Conservation (phyloP, 768 basidiomycete species). For the Tulasnella calospora region DNA sequence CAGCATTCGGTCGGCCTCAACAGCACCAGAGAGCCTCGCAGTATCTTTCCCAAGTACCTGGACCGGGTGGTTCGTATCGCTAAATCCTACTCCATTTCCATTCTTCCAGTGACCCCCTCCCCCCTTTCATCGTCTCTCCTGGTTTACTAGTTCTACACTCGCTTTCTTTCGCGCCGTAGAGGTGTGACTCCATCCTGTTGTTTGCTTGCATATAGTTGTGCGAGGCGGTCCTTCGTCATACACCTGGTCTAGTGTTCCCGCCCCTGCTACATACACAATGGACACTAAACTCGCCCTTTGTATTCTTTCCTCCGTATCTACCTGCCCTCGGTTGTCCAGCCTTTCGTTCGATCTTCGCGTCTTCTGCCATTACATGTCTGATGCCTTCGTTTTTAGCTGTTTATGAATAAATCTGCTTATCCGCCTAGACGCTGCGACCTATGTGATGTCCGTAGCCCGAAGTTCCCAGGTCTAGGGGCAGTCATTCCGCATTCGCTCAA, state of each 20-base stretch:
- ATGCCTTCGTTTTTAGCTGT: not conserved
- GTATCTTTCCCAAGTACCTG: not conserved
- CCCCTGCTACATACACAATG: not conserved
- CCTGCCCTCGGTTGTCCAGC: not conserved
- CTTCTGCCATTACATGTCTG: not conserved
- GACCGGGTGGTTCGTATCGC: not conserved
- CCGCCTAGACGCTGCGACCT: not conserved
- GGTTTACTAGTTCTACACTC: not conserved
- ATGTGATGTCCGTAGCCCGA: not conserved
- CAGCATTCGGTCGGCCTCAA: not conserved
- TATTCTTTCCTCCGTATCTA: not conserved
- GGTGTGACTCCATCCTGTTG: not conserved
- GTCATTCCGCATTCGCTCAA: too few relatives aligned
- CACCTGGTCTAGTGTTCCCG: not conserved
- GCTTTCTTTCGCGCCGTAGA: not conserved
- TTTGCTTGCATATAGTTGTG: not conserved
- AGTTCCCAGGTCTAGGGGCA: not conserved
- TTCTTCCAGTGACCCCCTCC: not conserved
- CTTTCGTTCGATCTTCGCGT: not conserved
- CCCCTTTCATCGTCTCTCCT: not conserved
- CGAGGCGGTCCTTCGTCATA: not conserved
- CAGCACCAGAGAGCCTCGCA: not conserved
- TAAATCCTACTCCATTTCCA: not conserved
- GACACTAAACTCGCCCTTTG: not conserved
- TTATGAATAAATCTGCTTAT: conserved; percentile 9